phyloP scores from a whole-genome alignment of 2,329 filamentous ascomycete species.

The Trichoderma sp. region DNA sequence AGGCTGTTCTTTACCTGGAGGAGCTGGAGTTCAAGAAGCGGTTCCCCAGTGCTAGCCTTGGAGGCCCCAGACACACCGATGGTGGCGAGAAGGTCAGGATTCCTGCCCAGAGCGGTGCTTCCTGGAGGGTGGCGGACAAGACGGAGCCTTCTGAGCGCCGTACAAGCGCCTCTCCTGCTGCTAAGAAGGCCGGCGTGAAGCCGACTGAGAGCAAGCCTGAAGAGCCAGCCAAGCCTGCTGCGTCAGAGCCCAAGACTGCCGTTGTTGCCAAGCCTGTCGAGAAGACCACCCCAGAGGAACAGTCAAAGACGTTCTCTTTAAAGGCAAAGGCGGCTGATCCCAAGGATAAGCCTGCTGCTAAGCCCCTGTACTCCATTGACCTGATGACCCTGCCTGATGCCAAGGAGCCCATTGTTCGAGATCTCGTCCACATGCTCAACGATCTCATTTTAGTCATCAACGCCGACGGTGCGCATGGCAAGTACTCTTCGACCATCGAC shows the following conservation, averaged over 20 bases:
- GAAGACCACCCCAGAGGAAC: slow-evolving; percentile 23
- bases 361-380: slow-evolving; percentile 69
- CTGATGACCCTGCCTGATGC: slow-evolving; percentile 72
- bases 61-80: slow-evolving; percentile 48
- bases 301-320: slow-evolving; percentile 26
- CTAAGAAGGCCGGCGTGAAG: slow-evolving; percentile 27
- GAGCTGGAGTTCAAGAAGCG: slow-evolving; percentile 89
- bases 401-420: slow-evolving; percentile 83
- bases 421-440: slow-evolving; percentile 92
- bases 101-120: slow-evolving; percentile 79
- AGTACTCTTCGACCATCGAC: slow-evolving; percentile 73
- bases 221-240: slow-evolving; percentile 17
- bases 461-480: slow-evolving; percentile 73
- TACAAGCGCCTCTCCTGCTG: slow-evolving; percentile 50
- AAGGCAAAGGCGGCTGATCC: slow-evolving; percentile 56
- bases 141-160: slow-evolving; percentile 57
- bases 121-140: slow-evolving; percentile 70
- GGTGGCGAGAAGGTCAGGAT: slow-evolving; percentile 74
- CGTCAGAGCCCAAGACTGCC: slow-evolving; percentile 18
- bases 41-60: slow-evolving; percentile 56
- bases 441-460: slow-evolving; percentile 93
- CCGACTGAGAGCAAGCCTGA: slow-evolving; percentile 26
- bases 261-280: slow-evolving; percentile 29
- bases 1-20: slow-evolving; percentile 91
- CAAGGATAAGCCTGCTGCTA: slow-evolving; percentile 62